These are phyloP conservation scores for Cynanchum wilfordii DNA, from an alignment of 257 asterid genomes.

Conservation along the genomic window DNA sequence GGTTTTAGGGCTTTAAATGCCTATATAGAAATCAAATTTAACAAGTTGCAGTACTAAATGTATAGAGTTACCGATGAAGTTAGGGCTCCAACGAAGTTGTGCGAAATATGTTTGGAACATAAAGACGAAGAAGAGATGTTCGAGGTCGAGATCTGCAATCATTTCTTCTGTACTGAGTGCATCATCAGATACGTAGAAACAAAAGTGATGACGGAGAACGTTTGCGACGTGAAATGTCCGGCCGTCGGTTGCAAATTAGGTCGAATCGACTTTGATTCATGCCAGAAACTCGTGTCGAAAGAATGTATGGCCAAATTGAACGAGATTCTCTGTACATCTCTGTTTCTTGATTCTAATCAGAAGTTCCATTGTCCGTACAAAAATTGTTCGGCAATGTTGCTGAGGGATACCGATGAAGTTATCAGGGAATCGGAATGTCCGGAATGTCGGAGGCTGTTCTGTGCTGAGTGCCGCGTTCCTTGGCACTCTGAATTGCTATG, in stretches of 20 bases:
- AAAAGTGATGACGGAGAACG: conserved; percentile 10
- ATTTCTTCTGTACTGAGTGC: conserved; percentile 46
- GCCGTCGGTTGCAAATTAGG: conserved; percentile 31
- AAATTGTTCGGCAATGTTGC: conserved; percentile 26
- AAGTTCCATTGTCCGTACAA: conserved; percentile 31
- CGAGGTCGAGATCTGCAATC: conserved; percentile 30
- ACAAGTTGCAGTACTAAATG: too few species aligned
- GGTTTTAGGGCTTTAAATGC: too few species aligned
- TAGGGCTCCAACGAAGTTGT: conserved; percentile 9
- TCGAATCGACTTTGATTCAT: conserved; percentile 23
- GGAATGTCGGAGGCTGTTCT: conserved; percentile 18
- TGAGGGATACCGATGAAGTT: conserved; percentile 14
- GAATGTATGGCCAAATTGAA: conserved; percentile 30
- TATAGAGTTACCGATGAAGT: too few species aligned
- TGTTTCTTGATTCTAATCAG: conserved; percentile 25
- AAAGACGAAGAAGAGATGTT: conserved; percentile 30
- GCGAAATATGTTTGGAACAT: conserved; percentile 54
- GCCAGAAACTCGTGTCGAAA: conserved; percentile 22
- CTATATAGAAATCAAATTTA: too few species aligned
- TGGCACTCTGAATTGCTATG: conserved; percentile 29
- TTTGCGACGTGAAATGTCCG: conserved; percentile 43
- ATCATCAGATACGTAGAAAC: conserved; percentile 33
- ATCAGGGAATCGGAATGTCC: conserved; percentile 19
- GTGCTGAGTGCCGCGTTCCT: conserved; percentile 19
- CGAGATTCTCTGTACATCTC: conserved; percentile 30